Evolutionary conservation across 805 yeast species (phyloP), one percentile per base, ranked within the genome.

Genomic region (Nakazawaea anatomiae): DNA sequence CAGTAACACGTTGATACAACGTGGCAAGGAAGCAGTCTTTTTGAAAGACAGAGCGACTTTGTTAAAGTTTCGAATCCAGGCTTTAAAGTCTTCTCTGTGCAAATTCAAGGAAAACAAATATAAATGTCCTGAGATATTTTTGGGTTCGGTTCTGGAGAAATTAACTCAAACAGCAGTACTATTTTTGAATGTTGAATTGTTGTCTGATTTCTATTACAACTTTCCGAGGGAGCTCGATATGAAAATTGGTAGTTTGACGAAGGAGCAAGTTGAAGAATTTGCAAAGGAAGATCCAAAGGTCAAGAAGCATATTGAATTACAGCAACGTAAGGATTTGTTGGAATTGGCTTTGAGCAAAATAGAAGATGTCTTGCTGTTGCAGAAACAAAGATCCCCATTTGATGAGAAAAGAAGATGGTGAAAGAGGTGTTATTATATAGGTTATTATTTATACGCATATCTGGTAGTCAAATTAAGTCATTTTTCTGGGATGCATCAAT

Each of bases 241-340:
- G 47, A 82, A 82, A 56, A 76, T 94, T 51, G 83, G 84, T 46
- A 73, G 75, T 54, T 71, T 94, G 60, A 72, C 80, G 7, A 75
- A 76, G 47, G 95, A 89, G 49, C 95, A 91, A 62, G 76, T 94
- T 47, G 97, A 91, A 60, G 69, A 70, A 53, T 89, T 92, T 70
- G 99, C 99, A 0, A 89, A 89, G 59, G 97, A 94, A 67, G 97
- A 94, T 68, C 94, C 96, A 25, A 87, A 84, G 68, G 81, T 95
- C 52, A 86, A 86, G 64, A 79, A 85, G 58, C 99, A 94, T 61
- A 87, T 94, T 58, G 97, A 92, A 61, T 69, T 95, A 55, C 99
- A 94, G 66, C 92, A 89, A 66, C 80, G 97, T 45, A 94, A 92
- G 65, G 96, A 90, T 60, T 69, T 90, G 50, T 74, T 95, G 48